A percentile compares a stretch with the other conserved stretches of the same genome.
Conservation (phyloP, 148 eudicot species). For the Bassia scoparia region DNA sequence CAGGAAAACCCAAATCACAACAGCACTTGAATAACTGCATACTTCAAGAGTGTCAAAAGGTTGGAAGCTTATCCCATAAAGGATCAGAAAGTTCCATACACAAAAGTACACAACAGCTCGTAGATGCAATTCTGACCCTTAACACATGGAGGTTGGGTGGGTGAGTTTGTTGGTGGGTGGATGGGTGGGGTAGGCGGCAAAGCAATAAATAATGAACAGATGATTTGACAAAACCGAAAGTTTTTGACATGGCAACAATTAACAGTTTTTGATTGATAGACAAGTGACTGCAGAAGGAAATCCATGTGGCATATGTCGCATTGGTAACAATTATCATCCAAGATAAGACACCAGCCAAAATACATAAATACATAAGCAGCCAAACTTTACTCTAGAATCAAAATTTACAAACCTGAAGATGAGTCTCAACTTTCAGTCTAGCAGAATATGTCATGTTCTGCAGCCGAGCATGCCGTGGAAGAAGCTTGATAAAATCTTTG, state of each 20-base stretch:
- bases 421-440: constrained; percentile 57
- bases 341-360: not conserved
- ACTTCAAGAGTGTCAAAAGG: not conserved
- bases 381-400: not conserved
- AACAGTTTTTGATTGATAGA: too few relatives aligned
- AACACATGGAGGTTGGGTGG: not conserved
- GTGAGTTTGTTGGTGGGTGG: too few relatives aligned
- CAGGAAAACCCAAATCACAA: not conserved
- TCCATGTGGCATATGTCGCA: not conserved
- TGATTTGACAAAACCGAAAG: not conserved
- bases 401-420: constrained; percentile 46
- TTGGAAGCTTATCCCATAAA: not conserved
- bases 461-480: constrained; percentile 85
- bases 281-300: too few relatives aligned
- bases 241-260: not conserved
- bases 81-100: not conserved
- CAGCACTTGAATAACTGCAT: not conserved
- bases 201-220: not conserved
- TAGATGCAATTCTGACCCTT: not conserved
- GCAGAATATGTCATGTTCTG: constrained; percentile 93
- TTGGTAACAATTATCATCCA: not conserved
- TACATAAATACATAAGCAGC: not conserved
- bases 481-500: constrained; percentile 43
- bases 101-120: not conserved
- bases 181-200: not conserved